A percentile compares a stretch with the other conserved stretches of the same genome.
phyloP scores from a whole-genome alignment of 352 stramenopile species.

The Pythium volutum region DNA sequence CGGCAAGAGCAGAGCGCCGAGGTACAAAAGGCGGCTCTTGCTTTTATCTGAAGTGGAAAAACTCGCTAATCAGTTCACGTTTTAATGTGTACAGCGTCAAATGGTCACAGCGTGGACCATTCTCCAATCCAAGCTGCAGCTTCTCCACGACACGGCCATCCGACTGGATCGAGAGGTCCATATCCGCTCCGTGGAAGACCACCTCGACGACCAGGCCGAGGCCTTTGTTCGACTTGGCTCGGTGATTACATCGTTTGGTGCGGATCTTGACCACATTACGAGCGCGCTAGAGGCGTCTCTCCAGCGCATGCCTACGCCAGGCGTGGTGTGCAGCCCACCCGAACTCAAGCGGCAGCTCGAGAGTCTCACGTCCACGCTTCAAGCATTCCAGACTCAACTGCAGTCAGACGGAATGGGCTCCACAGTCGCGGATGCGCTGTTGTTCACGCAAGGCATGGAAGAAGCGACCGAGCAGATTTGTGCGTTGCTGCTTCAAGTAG shows the following conservation, averaged over 20 bases:
- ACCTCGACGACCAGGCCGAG: constrained; percentile 26
- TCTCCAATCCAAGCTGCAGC: constrained; percentile 48
- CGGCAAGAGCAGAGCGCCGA: constrained; percentile 45
- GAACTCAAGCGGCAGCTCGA: constrained; percentile 38
- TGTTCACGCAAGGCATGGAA: constrained; percentile 33
- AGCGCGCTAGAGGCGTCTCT: constrained; percentile 33
- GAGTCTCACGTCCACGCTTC: constrained; percentile 24
- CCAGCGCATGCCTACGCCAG: constrained; percentile 35
- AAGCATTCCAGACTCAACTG: constrained; percentile 30
- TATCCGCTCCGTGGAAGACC: constrained; percentile 22
- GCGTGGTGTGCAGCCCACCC: constrained; percentile 21
- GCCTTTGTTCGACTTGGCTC: constrained; percentile 26
- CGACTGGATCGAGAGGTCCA: constrained; percentile 41
- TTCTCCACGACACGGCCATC: constrained; percentile 41
- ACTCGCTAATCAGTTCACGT: background rate
- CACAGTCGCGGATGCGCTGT: constrained; percentile 29
- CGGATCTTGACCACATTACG: constrained; percentile 27
- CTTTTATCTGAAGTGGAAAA: background rate
- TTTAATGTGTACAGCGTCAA: constrained; percentile 34
- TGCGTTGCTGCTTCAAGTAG: constrained; percentile 35
- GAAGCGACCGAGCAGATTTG: constrained; percentile 25
- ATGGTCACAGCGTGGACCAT: constrained; percentile 38
- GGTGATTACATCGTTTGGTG: constrained; percentile 13
- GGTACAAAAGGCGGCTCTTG: constrained; percentile 23
- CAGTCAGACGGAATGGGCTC: constrained; percentile 22